phyloP scores from a whole-genome alignment of 805 yeast genomes.

The Spathaspora passalidarum region DNA sequence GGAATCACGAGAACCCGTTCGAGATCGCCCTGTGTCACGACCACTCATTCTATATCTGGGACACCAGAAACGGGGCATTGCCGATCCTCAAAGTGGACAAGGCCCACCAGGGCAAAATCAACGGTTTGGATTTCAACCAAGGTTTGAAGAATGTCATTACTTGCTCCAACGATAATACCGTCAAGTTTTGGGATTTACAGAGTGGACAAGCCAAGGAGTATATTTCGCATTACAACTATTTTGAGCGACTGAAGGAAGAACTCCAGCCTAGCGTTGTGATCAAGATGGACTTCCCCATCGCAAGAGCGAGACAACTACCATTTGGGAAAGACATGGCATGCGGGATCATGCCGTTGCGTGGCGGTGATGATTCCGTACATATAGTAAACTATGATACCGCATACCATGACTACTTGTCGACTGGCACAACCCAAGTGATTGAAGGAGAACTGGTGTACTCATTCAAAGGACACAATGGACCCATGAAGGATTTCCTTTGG shows the following conservation, averaged over 20 bases:
- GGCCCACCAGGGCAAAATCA: slow-evolving; percentile 85
- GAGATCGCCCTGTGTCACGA: slow-evolving; percentile 87
- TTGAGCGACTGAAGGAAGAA: slow-evolving; percentile 5
- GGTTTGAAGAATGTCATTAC: slow-evolving; percentile 62
- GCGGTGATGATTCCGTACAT: slow-evolving; percentile 68
- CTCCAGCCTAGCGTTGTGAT: slow-evolving; percentile 53
- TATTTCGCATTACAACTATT: slow-evolving; percentile 17
- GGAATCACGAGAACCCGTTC: slow-evolving; percentile 77
- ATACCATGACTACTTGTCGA: slow-evolving; percentile 22
- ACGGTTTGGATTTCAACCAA: slow-evolving; percentile 82
- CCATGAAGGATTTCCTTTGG: slow-evolving; percentile 89
- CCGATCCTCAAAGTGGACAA: slow-evolving; percentile 60
- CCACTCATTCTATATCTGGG: slow-evolving; percentile 82
- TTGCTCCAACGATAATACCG: slow-evolving; percentile 81
- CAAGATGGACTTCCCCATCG: slow-evolving; percentile 76
- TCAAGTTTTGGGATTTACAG: slow-evolving; percentile 74
- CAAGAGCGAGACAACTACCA: slow-evolving; percentile 85
- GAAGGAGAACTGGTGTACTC: slow-evolving; percentile 46
- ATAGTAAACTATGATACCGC: slow-evolving; percentile 48
- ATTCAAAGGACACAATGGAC: slow-evolving; percentile 80
- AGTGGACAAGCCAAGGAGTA: slow-evolving; percentile 13
- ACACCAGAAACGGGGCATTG: slow-evolving; percentile 71
- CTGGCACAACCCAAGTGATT: slow-evolving; percentile 24
- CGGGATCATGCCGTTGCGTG: slow-evolving; percentile 86
- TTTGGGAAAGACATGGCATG: slow-evolving; percentile 74